Evolutionary conservation across 176 grass and related monocot species (phyloP), one percentile per base, ranked within the genome.

Genomic region (Oryza coarctata): DNA sequence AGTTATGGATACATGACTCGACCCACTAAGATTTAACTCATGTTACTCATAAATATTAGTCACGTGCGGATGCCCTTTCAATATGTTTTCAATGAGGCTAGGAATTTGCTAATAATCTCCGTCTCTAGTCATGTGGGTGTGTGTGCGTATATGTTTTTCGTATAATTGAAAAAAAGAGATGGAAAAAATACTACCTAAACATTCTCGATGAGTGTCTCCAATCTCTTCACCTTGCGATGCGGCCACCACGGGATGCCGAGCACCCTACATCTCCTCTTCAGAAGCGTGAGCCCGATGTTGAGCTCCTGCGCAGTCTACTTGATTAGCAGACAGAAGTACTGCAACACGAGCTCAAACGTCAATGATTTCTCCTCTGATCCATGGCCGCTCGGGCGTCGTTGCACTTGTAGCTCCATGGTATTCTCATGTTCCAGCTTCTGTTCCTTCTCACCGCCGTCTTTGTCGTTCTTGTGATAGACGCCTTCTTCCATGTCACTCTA

Each of bases 151-250:
- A 38, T 8, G 1, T 38, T 8, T 10, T 38, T 8, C 1, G 8
- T 38, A 1, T 38, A 39, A 39, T 39, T 7, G 36, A 10, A 39
- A 11, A 39, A 39, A 39, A 10, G 38, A 39, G 38, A 88, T 35
- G 5, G 17, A 68, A 44, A 80, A 27, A 27, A 44, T 52, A 22
- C 50, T 20, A 88, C 81, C 87, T 88, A 77, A 52, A 87, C 68
- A 47, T 91, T 91, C 14, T 65, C 50, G 33, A 94, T 87, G 14
- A 94, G 80, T 3, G 44, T 71, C 41, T 94, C 63, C 55, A 91
- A 62, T 49, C 86, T 91, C 69, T 91, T 89, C 77, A 94, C 52
- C 89, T 91, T 89, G 52, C 92, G 62, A 34, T 89, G 77, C 10
- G 92, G 86, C 89, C 92, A 94, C 13, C 84, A 65, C 1, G 84